phyloP scores from a whole-genome alignment of 169 alveolate species.

The Perkinsus chesapeaki region DNA sequence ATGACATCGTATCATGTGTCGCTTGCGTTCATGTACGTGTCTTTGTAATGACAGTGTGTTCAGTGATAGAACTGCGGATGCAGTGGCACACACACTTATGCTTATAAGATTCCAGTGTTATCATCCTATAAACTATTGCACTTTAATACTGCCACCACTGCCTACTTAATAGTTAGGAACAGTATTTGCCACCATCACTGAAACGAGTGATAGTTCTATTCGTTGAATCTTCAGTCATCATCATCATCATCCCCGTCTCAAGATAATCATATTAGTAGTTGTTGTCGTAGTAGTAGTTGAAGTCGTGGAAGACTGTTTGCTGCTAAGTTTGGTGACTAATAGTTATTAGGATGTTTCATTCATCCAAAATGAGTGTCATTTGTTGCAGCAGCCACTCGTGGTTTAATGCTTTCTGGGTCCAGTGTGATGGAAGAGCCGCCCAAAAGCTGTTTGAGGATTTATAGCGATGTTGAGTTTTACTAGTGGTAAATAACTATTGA shows the following conservation, averaged over 20 bases:
- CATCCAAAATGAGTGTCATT: neutral
- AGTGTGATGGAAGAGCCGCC: neutral
- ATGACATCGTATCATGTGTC: neutral
- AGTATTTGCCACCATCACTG: no score
- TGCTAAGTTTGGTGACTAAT: neutral
- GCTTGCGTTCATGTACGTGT: neutral
- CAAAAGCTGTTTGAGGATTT: neutral
- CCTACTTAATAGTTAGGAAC: no score
- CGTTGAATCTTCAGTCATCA: no score
- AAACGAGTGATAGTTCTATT: no score
- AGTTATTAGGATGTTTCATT: neutral
- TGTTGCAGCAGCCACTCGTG: neutral
- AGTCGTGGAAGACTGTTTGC: no score
- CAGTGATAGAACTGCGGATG: conserved; percentile 4
- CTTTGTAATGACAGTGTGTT: neutral
- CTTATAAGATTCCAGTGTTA: neutral
- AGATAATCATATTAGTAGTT: neutral
- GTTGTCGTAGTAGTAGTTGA: no score
- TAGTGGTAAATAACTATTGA: no score
- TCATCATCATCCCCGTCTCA: neutral
- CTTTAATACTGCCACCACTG: no score
- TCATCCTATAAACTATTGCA: no score
- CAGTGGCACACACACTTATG: neutral
- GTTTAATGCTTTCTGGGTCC: neutral
- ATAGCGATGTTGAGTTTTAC: neutral